Evolutionary conservation across 2,329 filamentous ascomycete genomes (phyloP), one percentile per base, ranked within the genome.

Genomic region (Fusarium liriodendri): DNA sequence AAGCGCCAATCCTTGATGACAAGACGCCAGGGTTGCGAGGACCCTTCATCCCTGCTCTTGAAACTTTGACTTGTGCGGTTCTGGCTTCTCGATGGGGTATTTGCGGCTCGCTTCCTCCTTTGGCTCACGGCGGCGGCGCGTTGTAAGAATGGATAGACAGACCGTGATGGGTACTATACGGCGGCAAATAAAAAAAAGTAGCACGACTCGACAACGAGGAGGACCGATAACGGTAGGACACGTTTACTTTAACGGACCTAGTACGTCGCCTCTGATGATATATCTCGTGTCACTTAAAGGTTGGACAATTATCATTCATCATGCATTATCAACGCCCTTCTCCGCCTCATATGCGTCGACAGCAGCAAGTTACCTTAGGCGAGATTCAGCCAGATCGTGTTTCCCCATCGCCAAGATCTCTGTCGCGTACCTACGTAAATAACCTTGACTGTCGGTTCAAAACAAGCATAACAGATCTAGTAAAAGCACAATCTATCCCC

Each of bases 381-480:
- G 37, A 62, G 42, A 40, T 63, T 37, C 29, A 20, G 33, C 40
- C 22, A 62, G 32, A 52, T 52, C 42, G 37, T 35, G 32, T 29
- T 47, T 29, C 60, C 60, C 22, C 45, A 47, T 52, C 45, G 42
- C 60, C 60, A 62, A 62, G 60, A 54, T 62, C 60, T 38, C 47
- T 54, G 47, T 54, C 47, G 47, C 35, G 58, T 45, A n/a, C 35
- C 35, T 37, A 37, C 29, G 29, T 45, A 57, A 57, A 29, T 35
- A 40, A 58, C 54, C 55, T 58, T 58, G 32, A 33, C 42, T 20
- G 22, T 47, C 42, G 45, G 50, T 35, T 52, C 22, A 57, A 55
- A 57, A 64, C 54, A 64, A 37, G 45, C 32, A 69, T 52, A 47
- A 63, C 29, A 47, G 61, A 73, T 64, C 71, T 71, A 29, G 35